Base-by-base conservation (phyloP, 202 grass and related monocot genomes). In the Dendrocalamus latiflorus region DNA sequence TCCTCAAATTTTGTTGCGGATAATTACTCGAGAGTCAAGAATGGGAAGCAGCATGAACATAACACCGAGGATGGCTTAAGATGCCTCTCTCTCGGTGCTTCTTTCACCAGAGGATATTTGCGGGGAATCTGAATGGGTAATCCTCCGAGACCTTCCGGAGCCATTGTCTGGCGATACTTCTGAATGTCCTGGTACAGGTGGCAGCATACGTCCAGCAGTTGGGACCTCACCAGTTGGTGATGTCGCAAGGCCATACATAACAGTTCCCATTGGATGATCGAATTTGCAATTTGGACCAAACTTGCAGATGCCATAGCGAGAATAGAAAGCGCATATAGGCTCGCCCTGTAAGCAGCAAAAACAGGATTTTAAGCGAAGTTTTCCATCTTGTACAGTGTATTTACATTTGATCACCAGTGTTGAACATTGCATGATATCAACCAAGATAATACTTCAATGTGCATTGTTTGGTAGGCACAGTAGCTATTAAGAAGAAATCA, bases 271-370 rank as follows among this genome's bases (percentile, higher is more conserved):
- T 59, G 93, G 93, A 83, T 96, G 93, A 43, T 96, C 93, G 4
- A 96, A 96, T 77, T 93, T 96, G 81, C 93, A 96, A 83, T 93
- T 96, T 38, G 93, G 93, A 24, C 93, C 93, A 72, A 96, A 96
- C 74, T 96, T 96, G 86, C 93, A 96, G 60, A 93, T 87, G 80
- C 93, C 88, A 73, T 96, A 96, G 36, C 93, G 93, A 72, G 90
- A 91, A 67, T 96, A 96, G 58, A 96, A 96, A 42, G 74, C 70
- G 74, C 93, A 96, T 16, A 91, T 41, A 11, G 84, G 90, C 21
- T 96, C 93, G 22, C 90, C 93, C 93, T 96, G 88, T 80, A 70
- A 83, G 78, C 70, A 79, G 54, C 2, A 86, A 74, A 81, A 82
- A 61, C 0, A 70, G 33, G 48, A 13, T 43, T 26, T 68, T 64